Evolutionary conservation across 306 rosid genomes (phyloP), one percentile per base, ranked within the genome.

Genomic region (Malus sieversii): DNA sequence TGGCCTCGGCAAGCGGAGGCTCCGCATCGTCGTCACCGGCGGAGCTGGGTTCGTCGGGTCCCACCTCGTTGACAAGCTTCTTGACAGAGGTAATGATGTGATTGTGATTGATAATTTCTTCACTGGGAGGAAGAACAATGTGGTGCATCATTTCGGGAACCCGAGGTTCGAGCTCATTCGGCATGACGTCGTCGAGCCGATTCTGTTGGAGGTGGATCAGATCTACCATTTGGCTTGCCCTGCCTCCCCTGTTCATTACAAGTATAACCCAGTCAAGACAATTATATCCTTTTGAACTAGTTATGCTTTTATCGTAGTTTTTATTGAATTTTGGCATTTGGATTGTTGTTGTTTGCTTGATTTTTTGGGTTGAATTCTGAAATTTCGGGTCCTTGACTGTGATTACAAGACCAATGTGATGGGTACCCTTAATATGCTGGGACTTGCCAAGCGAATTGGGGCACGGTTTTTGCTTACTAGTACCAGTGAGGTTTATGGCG

Each of bases 211-310:
- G 88, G 97, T 89, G 11, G 98, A 93, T 86, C 97, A 93, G 97
- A 91, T 93, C 93, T 93, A 93, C 76, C 98, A 93, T 66, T 83
- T 93, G 79, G 98, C 98, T n/a, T 93, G 97, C 63, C 98, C 98
- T 40, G 97, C 98, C 3, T 93, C 98, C 0, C 98, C 98, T 1
- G 98, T 93, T 48, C 98, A 93, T 75, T 93, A 93, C 57, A 93
- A 93, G 88, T 93, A 86, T 46, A 93, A 93, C 70, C 98, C 98
- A 6, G 85, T 93, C 85, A 93, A 93, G 88, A 93, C 98, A 20
- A 93, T 93, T 78, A 93, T 93, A 93, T 93, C 98, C 93, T 86
- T 83, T 10, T 79, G 16, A 4, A 2, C 7, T 27, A 13, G 35
- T 62, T 27, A 1, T 19, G 11, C 55, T 58, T 35, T 2, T 9